phyloP scores from a whole-genome alignment of 2,329 filamentous ascomycete genomes.

The Xylaria arbuscula region DNA sequence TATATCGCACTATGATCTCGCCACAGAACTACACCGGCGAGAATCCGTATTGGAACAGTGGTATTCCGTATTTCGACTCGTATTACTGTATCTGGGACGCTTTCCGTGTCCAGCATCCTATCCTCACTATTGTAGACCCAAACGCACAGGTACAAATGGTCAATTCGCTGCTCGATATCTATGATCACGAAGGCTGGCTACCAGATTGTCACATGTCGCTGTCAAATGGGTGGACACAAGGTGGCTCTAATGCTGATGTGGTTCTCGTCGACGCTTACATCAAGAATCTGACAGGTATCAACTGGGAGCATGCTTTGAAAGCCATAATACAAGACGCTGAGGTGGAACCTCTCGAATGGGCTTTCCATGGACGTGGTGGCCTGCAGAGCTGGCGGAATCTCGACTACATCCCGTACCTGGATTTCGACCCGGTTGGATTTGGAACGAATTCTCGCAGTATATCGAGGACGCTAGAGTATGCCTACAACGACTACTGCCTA shows the following conservation, averaged over 20 bases:
- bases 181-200: slow-evolving; percentile 71
- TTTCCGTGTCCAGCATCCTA: slow-evolving; percentile 70
- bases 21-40: slow-evolving; percentile 75
- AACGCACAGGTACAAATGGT: slow-evolving; percentile 69
- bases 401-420: slow-evolving; percentile 72
- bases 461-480: slow-evolving; percentile 75
- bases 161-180: slow-evolving; percentile 72
- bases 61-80: slow-evolving; percentile 73
- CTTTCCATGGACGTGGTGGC: slow-evolving; percentile 73
- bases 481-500: slow-evolving; percentile 72
- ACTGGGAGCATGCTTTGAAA: slow-evolving; percentile 70
- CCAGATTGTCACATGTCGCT: slow-evolving; percentile 77
- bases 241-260: slow-evolving; percentile 74
- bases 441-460: slow-evolving; percentile 73
- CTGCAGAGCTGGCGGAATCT: slow-evolving; percentile 72
- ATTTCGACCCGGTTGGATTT: slow-evolving; percentile 67
- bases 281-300: slow-evolving; percentile 70
- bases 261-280: slow-evolving; percentile 71
- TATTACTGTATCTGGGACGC: slow-evolving; percentile 70
- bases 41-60: slow-evolving; percentile 70
- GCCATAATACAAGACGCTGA: slow-evolving; percentile 74
- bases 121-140: slow-evolving; percentile 73
- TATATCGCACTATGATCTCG: slow-evolving; percentile 70
- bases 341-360: slow-evolving; percentile 70
- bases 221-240: slow-evolving; percentile 74